phyloP scores from a whole-genome alignment of 257 asterid species.

The Solanum phureja region DNA sequence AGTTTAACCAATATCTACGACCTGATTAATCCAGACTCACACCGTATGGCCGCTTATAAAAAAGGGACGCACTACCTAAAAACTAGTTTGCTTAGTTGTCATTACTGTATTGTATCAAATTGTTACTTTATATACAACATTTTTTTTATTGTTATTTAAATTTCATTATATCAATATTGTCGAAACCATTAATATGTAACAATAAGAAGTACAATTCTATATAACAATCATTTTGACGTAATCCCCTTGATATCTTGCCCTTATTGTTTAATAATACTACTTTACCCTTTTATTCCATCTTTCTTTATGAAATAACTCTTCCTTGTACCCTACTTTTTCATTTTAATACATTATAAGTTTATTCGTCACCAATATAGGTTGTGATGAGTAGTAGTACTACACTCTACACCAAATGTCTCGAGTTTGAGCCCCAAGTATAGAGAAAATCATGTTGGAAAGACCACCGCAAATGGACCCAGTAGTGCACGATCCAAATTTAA shows the following conservation, averaged over 20 bases:
- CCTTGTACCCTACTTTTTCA: neutral
- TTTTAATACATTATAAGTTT: neutral
- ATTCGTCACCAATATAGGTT: neutral
- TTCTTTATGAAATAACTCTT: neutral
- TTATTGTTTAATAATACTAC: neutral
- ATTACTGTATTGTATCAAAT: neutral
- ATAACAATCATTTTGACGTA: neutral
- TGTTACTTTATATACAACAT: neutral
- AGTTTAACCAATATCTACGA: neutral
- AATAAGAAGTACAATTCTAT: neutral
- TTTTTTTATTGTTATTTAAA: neutral
- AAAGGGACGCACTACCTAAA: neutral
- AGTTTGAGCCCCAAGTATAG: neutral
- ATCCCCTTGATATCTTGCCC: neutral
- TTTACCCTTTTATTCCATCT: neutral
- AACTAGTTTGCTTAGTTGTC: neutral
- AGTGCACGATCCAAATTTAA: neutral
- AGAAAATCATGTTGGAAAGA: neutral
- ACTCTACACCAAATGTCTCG: neutral
- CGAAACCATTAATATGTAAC: neutral
- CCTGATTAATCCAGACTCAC: neutral
- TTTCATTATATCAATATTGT: neutral
- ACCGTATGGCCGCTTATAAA: neutral
- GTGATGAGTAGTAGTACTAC: neutral
- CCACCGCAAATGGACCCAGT: rapidly evolving